A percentile compares a stretch with the other conserved stretches of the same genome.
phyloP scores from a whole-genome alignment of 2,329 filamentous ascomycete genomes.

The Aspergillus uvarum region DNA sequence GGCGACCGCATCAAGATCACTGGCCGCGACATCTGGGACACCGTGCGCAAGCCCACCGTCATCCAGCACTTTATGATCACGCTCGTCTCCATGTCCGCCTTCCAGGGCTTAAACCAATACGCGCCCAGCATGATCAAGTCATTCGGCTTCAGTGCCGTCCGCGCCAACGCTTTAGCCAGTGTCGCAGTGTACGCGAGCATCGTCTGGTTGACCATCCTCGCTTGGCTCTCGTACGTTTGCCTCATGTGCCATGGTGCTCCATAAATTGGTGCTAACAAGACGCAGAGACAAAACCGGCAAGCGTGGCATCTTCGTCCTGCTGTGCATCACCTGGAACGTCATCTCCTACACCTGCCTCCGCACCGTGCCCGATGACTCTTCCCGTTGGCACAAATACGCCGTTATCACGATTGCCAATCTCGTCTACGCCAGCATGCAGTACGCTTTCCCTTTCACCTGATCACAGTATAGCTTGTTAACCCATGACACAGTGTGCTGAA shows the following conservation, averaged over 20 bases:
- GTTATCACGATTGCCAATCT: conserved; percentile 30
- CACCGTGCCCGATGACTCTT: conserved; percentile 22
- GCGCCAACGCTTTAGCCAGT: conserved; percentile 55
- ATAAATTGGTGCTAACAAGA: conserved; percentile 12
- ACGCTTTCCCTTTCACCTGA: conserved; percentile 12
- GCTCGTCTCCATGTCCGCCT: conserved; percentile 47
- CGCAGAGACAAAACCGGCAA: conserved; percentile 32
- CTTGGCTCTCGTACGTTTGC: conserved; percentile 25
- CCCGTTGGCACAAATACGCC: conserved; percentile 32
- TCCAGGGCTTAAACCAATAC: conserved; percentile 53
- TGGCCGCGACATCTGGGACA: conserved; percentile 36
- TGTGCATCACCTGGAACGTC: conserved; percentile 39
- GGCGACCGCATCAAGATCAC: conserved; percentile 38
- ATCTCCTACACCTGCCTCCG: conserved; percentile 40
- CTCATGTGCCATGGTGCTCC: not conserved
- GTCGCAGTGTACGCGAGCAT: conserved; percentile 46
- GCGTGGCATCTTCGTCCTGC: conserved; percentile 37
- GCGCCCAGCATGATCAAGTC: conserved; percentile 55
- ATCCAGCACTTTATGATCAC: conserved; percentile 55
- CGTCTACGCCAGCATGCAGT: conserved; percentile 40
- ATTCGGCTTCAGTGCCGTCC: conserved; percentile 53
- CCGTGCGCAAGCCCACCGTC: conserved; percentile 51
- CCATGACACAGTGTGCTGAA: conserved; percentile 45
- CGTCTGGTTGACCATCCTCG: conserved; percentile 27
- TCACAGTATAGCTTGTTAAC: not conserved